phyloP scores from a whole-genome alignment of 2,329 filamentous ascomycete species.

The Lachnellula willkommii region DNA sequence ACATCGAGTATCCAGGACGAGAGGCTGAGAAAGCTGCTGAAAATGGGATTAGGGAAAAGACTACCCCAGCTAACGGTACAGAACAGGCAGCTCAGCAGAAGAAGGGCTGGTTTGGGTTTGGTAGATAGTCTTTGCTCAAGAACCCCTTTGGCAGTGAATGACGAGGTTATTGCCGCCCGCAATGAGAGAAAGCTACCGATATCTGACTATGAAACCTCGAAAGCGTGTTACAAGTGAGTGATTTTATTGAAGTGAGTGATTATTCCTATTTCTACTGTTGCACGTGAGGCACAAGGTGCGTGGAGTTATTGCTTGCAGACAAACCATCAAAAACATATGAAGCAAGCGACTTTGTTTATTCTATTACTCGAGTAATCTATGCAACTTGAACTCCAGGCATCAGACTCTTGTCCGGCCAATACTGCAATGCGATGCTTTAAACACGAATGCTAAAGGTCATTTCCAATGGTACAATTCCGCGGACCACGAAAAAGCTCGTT shows the following conservation, averaged over 20 bases:
- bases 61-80: conserved; percentile 28
- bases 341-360: too few species aligned
- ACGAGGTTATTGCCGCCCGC: background rate
- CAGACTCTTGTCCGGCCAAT: background rate
- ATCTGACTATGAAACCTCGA: too few species aligned
- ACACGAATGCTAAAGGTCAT: background rate
- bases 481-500: background rate
- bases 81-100: conserved; percentile 47
- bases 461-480: background rate
- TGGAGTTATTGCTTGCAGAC: too few species aligned
- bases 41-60: conserved; percentile 14
- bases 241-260: too few species aligned
- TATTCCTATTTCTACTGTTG: background rate
- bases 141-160: background rate
- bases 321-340: too few species aligned
- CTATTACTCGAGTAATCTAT: background rate
- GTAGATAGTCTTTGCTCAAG: conserved; percentile 18
- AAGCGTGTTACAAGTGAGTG: too few species aligned
- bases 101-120: conserved; percentile 74
- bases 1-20: conserved; percentile 81
- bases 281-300: background rate
- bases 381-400: background rate
- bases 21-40: conserved; percentile 30
- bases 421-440: background rate
- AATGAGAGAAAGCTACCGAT: background rate